Evolutionary conservation across 768 basidiomycete genomes (phyloP).

Genomic region (Boletales sp.): DNA sequence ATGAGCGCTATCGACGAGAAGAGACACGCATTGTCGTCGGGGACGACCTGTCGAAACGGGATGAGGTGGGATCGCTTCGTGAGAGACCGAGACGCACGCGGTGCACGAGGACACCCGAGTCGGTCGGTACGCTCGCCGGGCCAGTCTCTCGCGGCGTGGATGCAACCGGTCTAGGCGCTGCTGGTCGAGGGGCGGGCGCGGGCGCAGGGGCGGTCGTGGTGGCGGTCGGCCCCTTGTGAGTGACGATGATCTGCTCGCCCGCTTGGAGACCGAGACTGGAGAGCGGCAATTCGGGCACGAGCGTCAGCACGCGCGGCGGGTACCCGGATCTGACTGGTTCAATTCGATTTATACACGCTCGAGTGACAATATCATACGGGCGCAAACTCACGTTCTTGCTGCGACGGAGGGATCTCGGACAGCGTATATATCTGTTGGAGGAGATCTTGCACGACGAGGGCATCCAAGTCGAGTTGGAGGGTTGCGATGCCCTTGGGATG

Average conservation of each 20-base stretch:
- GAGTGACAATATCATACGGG: no score
- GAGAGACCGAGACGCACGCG: constrained; percentile 39
- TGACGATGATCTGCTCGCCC: constrained; percentile 89
- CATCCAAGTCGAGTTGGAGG: constrained; percentile 61
- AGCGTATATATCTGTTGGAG: constrained; percentile 64
- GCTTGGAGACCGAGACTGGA: constrained; percentile 69
- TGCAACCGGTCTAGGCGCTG: constrained; percentile 6
- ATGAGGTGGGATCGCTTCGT: no score
- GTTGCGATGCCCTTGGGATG: constrained; percentile 84
- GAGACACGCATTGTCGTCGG: constrained; percentile 97
- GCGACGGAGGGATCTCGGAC: constrained; percentile 69
- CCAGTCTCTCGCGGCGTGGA: constrained; percentile 26
- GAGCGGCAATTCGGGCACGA: constrained; percentile 71
- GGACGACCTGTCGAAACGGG: constrained; percentile 58
- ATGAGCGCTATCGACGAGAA: constrained; percentile 85
- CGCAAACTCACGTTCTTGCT: constrained; percentile 67
- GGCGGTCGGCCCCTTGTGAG: constrained; percentile 30
- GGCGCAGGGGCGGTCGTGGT: constrained; percentile 8
- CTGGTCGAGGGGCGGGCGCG: constrained; percentile 10
- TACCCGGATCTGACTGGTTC: constrained; percentile 76
- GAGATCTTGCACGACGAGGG: constrained; percentile 68
- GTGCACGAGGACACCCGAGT: constrained; percentile 70
- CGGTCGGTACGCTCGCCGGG: constrained; percentile 57
- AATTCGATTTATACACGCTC: neutral
- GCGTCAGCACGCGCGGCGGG: constrained; percentile 70